Evolutionary conservation across 2,329 filamentous ascomycete genomes (phyloP), one percentile per base, ranked within the genome.

Genomic region (Exserohilum rostratum): DNA sequence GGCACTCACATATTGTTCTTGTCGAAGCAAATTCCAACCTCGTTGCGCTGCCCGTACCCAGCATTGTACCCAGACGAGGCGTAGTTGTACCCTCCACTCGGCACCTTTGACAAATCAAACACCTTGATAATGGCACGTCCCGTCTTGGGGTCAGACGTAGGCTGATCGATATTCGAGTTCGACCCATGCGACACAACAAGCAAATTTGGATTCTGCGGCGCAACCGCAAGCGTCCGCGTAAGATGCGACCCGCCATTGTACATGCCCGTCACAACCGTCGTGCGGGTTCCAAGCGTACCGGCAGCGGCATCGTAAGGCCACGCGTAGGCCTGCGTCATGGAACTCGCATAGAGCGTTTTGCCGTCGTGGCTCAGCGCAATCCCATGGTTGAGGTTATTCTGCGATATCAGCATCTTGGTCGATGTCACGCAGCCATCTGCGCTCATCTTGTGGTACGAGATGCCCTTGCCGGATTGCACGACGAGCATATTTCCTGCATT

Each of bases 31-130:
- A 91, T 77, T 10, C 88, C 89, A 9, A 90, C 87, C 2, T 87
- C 85, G 68, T 91, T 91, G 46, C 88, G 82, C 56, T 91, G 78
- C 5, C 89, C 89, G 84, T 87, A 91, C 9, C 87, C 83, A 63
- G 69, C 76, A 62, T 76, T 72, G 22, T 77, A 69, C 12, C 81
- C 81, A 12, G 78, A 78, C 43, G 78, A 86, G 57, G 82, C 75
- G 66, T 79, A 83, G 53, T 80, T 76, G 58, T 81, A 81, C 7
- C 67, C 68, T 17, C 67, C 70, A 31, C 71, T 73, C 12, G 71
- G 67, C 22, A 72, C 38, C 38, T 77, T 73, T 46, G 65, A 76
- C 45, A 85, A 66, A 60, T 84, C 78, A 67, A 85, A 86, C 43
- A 84, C 83, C 58, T 86, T 87, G 65, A 91, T 82, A 66, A 90